Evolutionary conservation across 2,329 filamentous ascomycete species (phyloP).

Genomic region (Dendrostoma leiphaemia): DNA sequence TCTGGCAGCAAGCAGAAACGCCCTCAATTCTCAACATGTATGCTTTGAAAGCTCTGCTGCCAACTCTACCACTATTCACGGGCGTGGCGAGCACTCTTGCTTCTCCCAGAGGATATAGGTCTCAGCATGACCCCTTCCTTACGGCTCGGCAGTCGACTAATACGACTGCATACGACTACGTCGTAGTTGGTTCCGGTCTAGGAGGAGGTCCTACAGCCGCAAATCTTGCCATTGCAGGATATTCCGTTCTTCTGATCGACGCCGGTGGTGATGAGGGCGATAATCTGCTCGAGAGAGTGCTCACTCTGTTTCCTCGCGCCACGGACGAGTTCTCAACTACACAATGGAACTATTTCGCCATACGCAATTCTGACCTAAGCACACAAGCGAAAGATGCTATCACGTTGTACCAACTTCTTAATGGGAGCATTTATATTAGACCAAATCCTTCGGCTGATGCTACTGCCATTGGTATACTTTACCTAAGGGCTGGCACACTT

Average conservation of each 20-base stretch:
- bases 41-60: too few species aligned
- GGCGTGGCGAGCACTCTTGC: too few species aligned
- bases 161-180: constrained; percentile 14
- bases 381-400: constrained; percentile 57
- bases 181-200: constrained; percentile 15
- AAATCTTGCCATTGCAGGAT: constrained; percentile 13
- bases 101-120: too few species aligned
- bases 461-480: constrained; percentile 51
- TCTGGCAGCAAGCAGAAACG: neutral
- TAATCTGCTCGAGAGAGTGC: constrained; percentile 22
- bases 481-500: constrained; percentile 55
- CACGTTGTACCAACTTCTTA: constrained; percentile 52
- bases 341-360: constrained; percentile 64
- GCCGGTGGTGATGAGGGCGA: constrained; percentile 57
- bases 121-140: constrained; percentile 3
- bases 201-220: constrained; percentile 15
- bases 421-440: constrained; percentile 52
- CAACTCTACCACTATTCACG: too few species aligned
- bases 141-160: neutral
- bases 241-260: constrained; percentile 37
- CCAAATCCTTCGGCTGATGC: constrained; percentile 51
- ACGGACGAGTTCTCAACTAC: constrained; percentile 54
- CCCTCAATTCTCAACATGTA: too few species aligned
- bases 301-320: constrained; percentile 46
- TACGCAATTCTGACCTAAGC: constrained; percentile 54